These are phyloP conservation scores for Physocladia obscura DNA, from an alignment of 192 early-diverging fungal species.

Conservation along the genomic window DNA sequence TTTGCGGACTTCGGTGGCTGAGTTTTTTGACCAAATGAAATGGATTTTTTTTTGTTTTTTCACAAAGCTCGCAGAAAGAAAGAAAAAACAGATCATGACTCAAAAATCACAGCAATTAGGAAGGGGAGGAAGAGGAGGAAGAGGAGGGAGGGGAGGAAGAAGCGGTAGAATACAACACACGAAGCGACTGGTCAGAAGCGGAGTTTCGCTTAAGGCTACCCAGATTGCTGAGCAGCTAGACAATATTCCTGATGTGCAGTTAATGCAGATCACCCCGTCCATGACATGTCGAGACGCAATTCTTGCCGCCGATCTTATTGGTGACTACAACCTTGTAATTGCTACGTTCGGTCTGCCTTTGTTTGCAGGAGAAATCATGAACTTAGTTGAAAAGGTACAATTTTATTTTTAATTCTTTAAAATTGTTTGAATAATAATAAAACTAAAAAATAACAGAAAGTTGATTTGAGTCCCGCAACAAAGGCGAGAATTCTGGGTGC, in stretches of 20 bases:
- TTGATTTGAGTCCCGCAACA: constrained; percentile 23
- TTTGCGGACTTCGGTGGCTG: too few relatives aligned
- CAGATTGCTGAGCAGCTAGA: background rate
- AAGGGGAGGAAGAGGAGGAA: too few relatives aligned
- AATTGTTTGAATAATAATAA: too few relatives aligned
- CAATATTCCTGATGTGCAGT: background rate
- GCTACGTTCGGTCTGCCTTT: background rate
- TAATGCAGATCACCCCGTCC: background rate
- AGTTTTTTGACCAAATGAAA: too few relatives aligned
- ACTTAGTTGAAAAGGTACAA: constrained; percentile 20
- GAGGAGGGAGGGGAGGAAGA: background rate
- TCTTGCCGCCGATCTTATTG: background rate
- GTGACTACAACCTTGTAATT: background rate
- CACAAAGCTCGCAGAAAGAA: too few relatives aligned
- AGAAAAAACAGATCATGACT: too few relatives aligned
- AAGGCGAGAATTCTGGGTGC: constrained; percentile 28
- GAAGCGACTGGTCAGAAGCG: background rate
- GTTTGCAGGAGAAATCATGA: constrained; percentile 6
- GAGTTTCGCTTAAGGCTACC: background rate
- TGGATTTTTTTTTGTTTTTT: too few relatives aligned
- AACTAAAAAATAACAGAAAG: too few relatives aligned
- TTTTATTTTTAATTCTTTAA: background rate
- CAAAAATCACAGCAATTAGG: too few relatives aligned
- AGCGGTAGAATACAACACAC: background rate
- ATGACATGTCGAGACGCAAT: constrained; percentile 22